Conservation (phyloP, 2,329 filamentous ascomycete species). For the Alternaria viburni region DNA sequence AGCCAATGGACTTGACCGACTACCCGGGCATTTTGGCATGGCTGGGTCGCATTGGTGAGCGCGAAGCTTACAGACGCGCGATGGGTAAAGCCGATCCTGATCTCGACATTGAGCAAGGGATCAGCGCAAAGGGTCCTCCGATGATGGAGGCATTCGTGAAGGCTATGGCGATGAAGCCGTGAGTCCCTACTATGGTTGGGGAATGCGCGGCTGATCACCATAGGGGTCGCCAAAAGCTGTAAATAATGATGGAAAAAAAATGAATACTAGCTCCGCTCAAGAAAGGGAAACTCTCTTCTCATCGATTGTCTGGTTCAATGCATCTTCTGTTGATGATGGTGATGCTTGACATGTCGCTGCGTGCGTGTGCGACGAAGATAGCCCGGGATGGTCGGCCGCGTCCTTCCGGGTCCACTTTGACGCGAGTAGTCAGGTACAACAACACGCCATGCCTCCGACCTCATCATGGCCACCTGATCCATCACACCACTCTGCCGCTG, state of each 20-base stretch:
- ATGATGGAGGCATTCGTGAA: conserved; percentile 25
- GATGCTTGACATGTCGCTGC: conserved; percentile 1
- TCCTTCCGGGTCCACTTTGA: conserved; percentile 17
- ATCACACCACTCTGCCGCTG: conserved; percentile 28
- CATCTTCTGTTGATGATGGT: background rate
- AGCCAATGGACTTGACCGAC: conserved; percentile 44
- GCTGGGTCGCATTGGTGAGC: conserved; percentile 34
- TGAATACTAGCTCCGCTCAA: background rate
- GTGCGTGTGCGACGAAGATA: background rate
- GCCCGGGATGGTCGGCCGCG: conserved; percentile 16
- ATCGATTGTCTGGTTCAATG: background rate
- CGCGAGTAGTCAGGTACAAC: conserved; percentile 14
- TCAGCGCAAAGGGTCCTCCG: conserved; percentile 37
- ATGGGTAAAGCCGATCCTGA: conserved; percentile 65
- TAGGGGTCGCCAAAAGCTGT: conserved; percentile 8
- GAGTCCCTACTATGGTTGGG: conserved; percentile 8
- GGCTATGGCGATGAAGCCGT: conserved; percentile 32
- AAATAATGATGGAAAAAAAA: background rate
- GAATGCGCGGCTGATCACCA: conserved; percentile 4
- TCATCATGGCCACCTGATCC: conserved; percentile 29
- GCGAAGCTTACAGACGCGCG: conserved; percentile 48
- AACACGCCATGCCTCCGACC: conserved; percentile 26
- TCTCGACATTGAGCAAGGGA: conserved; percentile 41
- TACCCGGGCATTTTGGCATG: conserved; percentile 41
- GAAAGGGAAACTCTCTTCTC: background rate